These are phyloP conservation scores for Epichloe scottii DNA, from an alignment of 2,329 filamentous ascomycete species.

Conservation along the genomic window DNA sequence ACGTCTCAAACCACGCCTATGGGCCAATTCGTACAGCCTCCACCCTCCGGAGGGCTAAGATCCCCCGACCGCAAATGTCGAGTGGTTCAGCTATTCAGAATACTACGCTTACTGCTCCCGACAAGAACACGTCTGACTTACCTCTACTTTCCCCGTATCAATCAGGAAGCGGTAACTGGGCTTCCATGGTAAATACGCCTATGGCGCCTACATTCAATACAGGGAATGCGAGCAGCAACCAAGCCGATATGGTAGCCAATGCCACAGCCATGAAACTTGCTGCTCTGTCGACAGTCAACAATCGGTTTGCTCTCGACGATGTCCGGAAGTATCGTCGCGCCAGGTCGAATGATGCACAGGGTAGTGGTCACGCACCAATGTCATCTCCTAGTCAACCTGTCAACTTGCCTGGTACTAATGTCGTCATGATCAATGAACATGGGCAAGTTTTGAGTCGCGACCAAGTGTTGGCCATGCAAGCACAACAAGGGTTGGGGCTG, in stretches of 20 bases:
- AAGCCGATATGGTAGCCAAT: slow-evolving; percentile 97
- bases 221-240: slow-evolving; percentile 40
- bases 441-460: slow-evolving; percentile 79
- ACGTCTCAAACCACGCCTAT: slow-evolving; percentile 63
- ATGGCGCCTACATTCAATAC: slow-evolving; percentile 78
- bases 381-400: slow-evolving; percentile 53
- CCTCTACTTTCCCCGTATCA: slow-evolving; percentile 78
- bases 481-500: slow-evolving; percentile 49
- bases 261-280: slow-evolving; percentile 98
- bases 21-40: slow-evolving; percentile 87
- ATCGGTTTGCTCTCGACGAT: slow-evolving; percentile 91
- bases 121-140: slow-evolving; percentile 57
- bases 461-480: slow-evolving; percentile 71
- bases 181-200: slow-evolving; percentile 95
- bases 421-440: slow-evolving; percentile 90
- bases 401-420: slow-evolving; percentile 57
- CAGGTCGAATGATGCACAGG: slow-evolving; percentile 72
- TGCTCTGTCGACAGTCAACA: slow-evolving; percentile 93
- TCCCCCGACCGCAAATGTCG: slow-evolving; percentile 60
- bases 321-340: slow-evolving; percentile 91
- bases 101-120: slow-evolving; percentile 62
- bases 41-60: slow-evolving; percentile 59
- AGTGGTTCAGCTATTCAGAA: slow-evolving; percentile 64
- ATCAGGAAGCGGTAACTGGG: slow-evolving; percentile 82
- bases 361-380: slow-evolving; percentile 46